These are phyloP conservation scores for Amoeboaphelidium protococcarum DNA, from an alignment of 371 early-diverging fungal species.

Conservation along the genomic window DNA sequence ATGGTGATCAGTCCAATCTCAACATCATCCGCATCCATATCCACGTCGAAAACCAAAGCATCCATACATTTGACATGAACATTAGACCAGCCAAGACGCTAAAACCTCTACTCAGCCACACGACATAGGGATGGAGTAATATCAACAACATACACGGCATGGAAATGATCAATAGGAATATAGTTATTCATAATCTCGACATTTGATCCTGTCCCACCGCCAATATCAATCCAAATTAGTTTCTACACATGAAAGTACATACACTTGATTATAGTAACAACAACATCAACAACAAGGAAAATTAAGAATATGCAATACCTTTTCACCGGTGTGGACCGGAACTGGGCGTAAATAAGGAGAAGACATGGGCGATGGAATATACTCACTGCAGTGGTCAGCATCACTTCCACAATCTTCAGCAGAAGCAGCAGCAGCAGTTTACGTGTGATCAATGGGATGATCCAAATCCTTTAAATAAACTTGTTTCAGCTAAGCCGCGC, in stretches of 20 bases:
- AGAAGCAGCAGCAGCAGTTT: not conserved
- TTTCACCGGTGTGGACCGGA: not conserved
- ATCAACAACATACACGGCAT: slow-evolving; percentile 49
- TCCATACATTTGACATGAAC: slow-evolving; percentile 51
- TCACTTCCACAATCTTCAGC: not conserved
- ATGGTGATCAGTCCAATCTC: slow-evolving; percentile 44
- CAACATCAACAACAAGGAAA: too few relatives aligned
- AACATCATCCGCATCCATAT: slow-evolving; percentile 23
- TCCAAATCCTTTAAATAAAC: not conserved
- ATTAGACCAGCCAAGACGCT: slow-evolving; percentile 42
- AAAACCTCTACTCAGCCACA: slow-evolving; percentile 44
- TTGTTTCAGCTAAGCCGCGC: slow-evolving; percentile 41
- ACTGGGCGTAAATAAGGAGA: not conserved
- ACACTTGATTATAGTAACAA: slow-evolving; percentile 10
- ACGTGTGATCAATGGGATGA: too few relatives aligned
- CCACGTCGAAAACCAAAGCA: slow-evolving; percentile 32
- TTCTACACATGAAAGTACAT: slow-evolving; percentile 7
- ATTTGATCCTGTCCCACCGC: slow-evolving; percentile 63
- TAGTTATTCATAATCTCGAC: slow-evolving; percentile 49
- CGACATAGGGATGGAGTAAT: slow-evolving; percentile 51
- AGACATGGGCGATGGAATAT: not conserved
- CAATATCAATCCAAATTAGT: slow-evolving; percentile 45
- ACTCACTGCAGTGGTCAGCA: too few relatives aligned
- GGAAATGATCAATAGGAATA: slow-evolving; percentile 43
- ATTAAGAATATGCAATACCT: too few relatives aligned